Evolutionary conservation across 176 grass and related monocot genomes (phyloP).

Genomic region (Triticum timopheevii): DNA sequence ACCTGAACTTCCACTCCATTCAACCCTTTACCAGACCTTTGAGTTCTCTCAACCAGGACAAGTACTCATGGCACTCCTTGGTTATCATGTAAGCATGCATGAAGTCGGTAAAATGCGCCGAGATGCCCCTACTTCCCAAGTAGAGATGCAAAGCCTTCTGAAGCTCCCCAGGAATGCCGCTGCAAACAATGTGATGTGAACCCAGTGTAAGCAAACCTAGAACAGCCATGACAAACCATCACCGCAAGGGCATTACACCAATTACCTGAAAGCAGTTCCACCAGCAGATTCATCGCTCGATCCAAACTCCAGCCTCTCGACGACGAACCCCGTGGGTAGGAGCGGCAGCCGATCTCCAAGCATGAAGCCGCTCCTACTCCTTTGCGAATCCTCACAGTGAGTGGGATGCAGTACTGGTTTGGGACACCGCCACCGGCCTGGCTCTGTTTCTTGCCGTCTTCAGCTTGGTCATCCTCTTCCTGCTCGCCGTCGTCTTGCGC

Average conservation of each 20-base stretch:
- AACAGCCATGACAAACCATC: neutral
- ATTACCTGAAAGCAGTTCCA: slow-evolving; percentile 25
- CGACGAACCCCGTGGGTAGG: slow-evolving; percentile 27
- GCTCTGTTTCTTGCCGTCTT: neutral
- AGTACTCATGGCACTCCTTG: slow-evolving; percentile 46
- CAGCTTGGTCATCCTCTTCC: neutral
- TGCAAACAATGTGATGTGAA: slow-evolving; percentile 8
- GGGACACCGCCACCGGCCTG: neutral
- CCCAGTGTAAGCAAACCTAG: slow-evolving; percentile 3
- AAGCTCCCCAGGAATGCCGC: slow-evolving; percentile 34
- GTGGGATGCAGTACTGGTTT: slow-evolving; percentile 26
- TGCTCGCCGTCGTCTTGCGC: neutral
- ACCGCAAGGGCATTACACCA: neutral
- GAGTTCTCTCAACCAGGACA: slow-evolving; percentile 46
- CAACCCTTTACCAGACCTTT: slow-evolving; percentile 33
- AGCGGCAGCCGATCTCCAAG: slow-evolving; percentile 39
- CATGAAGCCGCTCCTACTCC: neutral
- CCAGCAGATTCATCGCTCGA: neutral
- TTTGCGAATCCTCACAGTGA: slow-evolving; percentile 35
- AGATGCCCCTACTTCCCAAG: slow-evolving; percentile 40
- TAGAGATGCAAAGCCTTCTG: slow-evolving; percentile 35
- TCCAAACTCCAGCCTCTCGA: slow-evolving; percentile 33
- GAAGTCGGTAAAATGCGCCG: slow-evolving; percentile 29
- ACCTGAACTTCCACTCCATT: neutral
- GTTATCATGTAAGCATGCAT: slow-evolving; percentile 53